Percentiles rank a stretch among this genome's conserved stretches.
These are phyloP conservation scores for Vitis riparia DNA, from an alignment of 164 flowering plant genomes.

Conservation along the genomic window DNA sequence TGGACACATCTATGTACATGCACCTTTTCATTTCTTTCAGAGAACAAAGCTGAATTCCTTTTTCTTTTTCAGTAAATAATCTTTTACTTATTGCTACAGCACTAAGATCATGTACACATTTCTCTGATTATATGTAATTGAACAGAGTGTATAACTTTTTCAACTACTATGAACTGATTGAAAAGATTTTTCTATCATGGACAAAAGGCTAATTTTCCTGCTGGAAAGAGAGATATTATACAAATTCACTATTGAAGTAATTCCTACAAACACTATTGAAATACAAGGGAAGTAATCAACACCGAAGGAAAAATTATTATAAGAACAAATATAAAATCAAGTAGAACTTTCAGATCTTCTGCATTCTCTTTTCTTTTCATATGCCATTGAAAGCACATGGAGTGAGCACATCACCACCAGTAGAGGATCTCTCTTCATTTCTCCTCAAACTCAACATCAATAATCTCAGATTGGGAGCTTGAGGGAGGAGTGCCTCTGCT, in stretches of 20 bases:
- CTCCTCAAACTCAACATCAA: conserved; percentile 90
- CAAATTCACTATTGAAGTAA: background rate
- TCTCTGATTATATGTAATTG: too few species aligned
- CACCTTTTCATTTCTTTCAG: too few species aligned
- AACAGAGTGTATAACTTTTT: too few species aligned
- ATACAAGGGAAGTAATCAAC: background rate
- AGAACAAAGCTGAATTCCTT: too few species aligned
- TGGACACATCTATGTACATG: too few species aligned
- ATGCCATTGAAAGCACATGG: too few species aligned
- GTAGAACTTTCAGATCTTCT: background rate
- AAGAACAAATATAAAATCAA: background rate
- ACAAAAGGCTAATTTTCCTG: background rate
- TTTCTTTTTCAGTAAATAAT: too few species aligned
- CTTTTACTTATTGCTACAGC: too few species aligned
- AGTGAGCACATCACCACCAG: background rate
- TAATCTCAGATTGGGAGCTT: conserved; percentile 59
- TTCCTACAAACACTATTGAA: background rate
- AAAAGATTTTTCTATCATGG: too few species aligned
- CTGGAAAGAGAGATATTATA: conserved; percentile 1
- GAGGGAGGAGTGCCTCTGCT: conserved; percentile 29
- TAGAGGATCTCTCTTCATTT: conserved; percentile 35
- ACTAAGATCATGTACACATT: too few species aligned
- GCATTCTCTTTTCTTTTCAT: background rate
- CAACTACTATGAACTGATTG: too few species aligned
- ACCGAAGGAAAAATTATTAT: background rate